Base-by-base conservation (phyloP, 1,284 basidiomycete genomes). In the Ustilago xerochloae region DNA sequence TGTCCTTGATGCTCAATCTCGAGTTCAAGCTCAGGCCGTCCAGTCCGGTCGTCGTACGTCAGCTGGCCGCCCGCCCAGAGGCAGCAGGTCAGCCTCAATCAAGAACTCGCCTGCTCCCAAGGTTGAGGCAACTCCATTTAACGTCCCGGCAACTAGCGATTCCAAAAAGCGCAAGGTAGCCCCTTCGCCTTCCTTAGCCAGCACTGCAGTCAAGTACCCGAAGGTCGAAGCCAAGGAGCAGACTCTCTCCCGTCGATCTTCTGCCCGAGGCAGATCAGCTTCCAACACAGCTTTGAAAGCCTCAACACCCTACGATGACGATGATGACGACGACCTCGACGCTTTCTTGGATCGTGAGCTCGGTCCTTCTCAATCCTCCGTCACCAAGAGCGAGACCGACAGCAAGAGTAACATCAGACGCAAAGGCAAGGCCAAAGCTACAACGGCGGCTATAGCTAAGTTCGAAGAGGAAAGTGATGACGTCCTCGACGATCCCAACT, bases 401-500 rank as follows among this genome's bases (percentile, higher is more conserved):
- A 22, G 18, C 32, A 51, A 51, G 7, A 26, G 28, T 4, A 75
- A 67, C n/a, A 67, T 46, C 32, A 78, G 67, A 36, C 63, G 50
- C n/a, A 70, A 67, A 46, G 73, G 49, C 26, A 60, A 70, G 32
- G 48, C 38, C 28, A 59, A 57, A 50, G 55, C 49, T 22, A 46
- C 50, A n/a, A 5, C 18, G 15, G 35, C 24, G 35, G 22, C 18
- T 13, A 22, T 4, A 20, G 36, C 56, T 26, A 60, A 62, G 39
- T 32, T 38, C 9, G 57, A 66, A 36, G 55, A 66, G 9, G 63
- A 75, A 13, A 64, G 63, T 38, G 67, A 71, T 36, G 64, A 67
- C n/a, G 49, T 48, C n/a, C 22, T 65, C 3, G 60, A 66, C 2
- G 63, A 63, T 32, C 18, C 35, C 12, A 32, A 63, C 20, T 39